Conservation (phyloP, 2,329 filamentous ascomycete species). For the Reticulascus tulasneorum region DNA sequence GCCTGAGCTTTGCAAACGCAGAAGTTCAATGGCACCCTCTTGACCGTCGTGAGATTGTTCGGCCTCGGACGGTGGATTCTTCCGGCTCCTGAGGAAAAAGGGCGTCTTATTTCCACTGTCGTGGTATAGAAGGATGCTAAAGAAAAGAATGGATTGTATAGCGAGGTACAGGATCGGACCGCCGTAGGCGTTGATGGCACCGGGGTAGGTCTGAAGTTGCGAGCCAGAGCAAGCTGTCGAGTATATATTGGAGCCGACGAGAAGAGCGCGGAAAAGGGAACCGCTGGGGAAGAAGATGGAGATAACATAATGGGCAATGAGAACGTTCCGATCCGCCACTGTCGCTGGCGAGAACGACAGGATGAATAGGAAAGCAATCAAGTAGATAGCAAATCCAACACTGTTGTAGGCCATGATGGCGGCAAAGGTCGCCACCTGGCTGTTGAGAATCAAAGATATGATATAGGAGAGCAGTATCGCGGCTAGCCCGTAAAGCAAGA, state of each 20-base stretch:
- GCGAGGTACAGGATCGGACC: slow-evolving; percentile 81
- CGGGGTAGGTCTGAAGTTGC: slow-evolving; percentile 63
- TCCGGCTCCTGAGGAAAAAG: neutral
- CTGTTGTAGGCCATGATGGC: slow-evolving; percentile 75
- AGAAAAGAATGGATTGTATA: slow-evolving; percentile 67
- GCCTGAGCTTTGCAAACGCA: slow-evolving; percentile 45
- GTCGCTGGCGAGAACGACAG: slow-evolving; percentile 45
- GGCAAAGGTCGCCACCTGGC: slow-evolving; percentile 79
- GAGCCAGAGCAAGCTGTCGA: slow-evolving; percentile 69
- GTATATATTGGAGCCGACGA: slow-evolving; percentile 79
- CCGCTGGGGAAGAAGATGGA: slow-evolving; percentile 71
- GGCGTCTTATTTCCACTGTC: slow-evolving; percentile 61
- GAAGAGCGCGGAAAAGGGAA: slow-evolving; percentile 68
- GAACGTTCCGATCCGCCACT: slow-evolving; percentile 57
- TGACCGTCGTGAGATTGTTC: slow-evolving; percentile 36
- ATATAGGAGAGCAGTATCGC: slow-evolving; percentile 75
- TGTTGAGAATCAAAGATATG: slow-evolving; percentile 73
- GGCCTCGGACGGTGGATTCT: slow-evolving; percentile 38
- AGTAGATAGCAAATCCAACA: slow-evolving; percentile 65
- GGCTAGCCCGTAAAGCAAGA: slow-evolving; percentile 63
- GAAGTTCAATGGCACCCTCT: slow-evolving; percentile 62
- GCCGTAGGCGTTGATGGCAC: slow-evolving; percentile 69
- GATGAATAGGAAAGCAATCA: slow-evolving; percentile 60
- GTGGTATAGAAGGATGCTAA: slow-evolving; percentile 70
- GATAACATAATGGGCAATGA: slow-evolving; percentile 75